A percentile compares a stretch with the other conserved stretches of the same genome.
These are phyloP conservation scores for Fonsecaea nubica DNA, from an alignment of 2,329 filamentous ascomycete species.

Conservation along the genomic window DNA sequence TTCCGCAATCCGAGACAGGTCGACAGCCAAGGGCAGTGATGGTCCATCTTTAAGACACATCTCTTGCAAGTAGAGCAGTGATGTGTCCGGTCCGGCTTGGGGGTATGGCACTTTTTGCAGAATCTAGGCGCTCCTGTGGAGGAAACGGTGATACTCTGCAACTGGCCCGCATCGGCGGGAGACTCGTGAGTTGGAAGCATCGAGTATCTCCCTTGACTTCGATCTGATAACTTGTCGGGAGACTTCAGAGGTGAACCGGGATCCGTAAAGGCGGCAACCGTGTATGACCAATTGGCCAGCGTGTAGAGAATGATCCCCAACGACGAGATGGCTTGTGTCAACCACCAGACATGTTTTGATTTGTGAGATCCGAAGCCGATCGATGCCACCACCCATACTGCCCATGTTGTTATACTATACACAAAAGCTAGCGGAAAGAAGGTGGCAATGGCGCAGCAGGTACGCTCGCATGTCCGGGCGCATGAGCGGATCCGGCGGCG, in stretches of 20 bases:
- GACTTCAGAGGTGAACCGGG: conserved; percentile 70
- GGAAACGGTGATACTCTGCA: conserved; percentile 88
- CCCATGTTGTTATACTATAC: conserved; percentile 90
- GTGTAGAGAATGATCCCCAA: conserved; percentile 75
- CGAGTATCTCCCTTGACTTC: conserved; percentile 65
- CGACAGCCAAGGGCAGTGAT: conserved; percentile 97
- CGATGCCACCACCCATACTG: conserved; percentile 80
- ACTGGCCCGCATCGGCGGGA: conserved; percentile 48
- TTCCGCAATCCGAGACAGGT: conserved; percentile 93
- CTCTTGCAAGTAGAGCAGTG: conserved; percentile 94
- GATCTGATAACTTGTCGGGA: conserved; percentile 27
- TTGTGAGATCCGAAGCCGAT: conserved; percentile 60
- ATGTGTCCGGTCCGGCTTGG: conserved; percentile 94
- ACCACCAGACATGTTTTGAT: conserved; percentile 35
- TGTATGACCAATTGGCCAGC: conserved; percentile 87
- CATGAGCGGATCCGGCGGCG: conserved; percentile 52
- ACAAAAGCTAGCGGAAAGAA: conserved; percentile 91
- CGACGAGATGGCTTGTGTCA: conserved; percentile 55
- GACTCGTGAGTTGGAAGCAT: conserved; percentile 77
- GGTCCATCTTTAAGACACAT: conserved; percentile 99
- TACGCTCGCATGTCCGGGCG: conserved; percentile 70
- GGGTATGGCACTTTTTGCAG: conserved; percentile 96
- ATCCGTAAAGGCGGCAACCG: conserved; percentile 87
- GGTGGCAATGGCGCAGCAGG: conserved; percentile 77
- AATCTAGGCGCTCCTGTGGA: conserved; percentile 84